Percentiles rank a stretch among this genome's conserved stretches.
These are phyloP conservation scores for Ambrosia hybrid DNA, from an alignment of 140 eudicot genomes.

Conservation along the genomic window DNA sequence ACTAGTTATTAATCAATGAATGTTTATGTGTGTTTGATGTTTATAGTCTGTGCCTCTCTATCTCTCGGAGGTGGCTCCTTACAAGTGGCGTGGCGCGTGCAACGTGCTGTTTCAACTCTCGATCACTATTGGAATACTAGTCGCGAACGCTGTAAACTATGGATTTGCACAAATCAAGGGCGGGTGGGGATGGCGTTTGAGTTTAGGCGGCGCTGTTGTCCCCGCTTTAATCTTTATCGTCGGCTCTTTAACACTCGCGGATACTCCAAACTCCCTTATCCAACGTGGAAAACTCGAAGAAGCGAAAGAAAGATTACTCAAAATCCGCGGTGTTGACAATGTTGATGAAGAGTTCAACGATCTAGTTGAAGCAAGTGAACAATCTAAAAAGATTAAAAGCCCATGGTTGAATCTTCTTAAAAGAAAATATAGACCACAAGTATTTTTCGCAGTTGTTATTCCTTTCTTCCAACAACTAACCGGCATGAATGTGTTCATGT, in stretches of 20 bases:
- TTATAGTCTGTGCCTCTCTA: constrained; percentile 46
- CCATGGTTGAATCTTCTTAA: constrained; percentile 40
- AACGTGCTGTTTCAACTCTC: constrained; percentile 54
- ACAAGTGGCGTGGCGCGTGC: constrained; percentile 48
- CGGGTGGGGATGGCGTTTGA: constrained; percentile 53
- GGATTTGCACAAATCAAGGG: constrained; percentile 33
- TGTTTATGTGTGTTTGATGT: neutral
- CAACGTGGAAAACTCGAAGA: too few species aligned
- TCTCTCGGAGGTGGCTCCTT: too few species aligned
- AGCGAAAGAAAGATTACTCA: too few species aligned
- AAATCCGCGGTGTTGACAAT: too few species aligned
- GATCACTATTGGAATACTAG: constrained; percentile 53
- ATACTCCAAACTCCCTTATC: constrained; percentile 58
- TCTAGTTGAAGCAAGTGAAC: constrained; percentile 38
- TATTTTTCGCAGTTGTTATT: constrained; percentile 29
- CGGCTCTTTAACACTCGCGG: constrained; percentile 38
- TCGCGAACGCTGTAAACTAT: constrained; percentile 47
- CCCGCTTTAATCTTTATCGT: constrained; percentile 41
- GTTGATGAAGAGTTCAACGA: too few species aligned
- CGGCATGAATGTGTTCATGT: too few species aligned
- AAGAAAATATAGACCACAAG: constrained; percentile 44
- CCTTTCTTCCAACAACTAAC: too few species aligned
- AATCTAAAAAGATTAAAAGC: constrained; percentile 32
- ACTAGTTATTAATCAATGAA: too few species aligned
- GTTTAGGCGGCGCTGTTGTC: constrained; percentile 47